Evolutionary conservation across 495 filamentous ascomycete genomes (phyloP).

Genomic region (Pseudotulostoma volvatum): DNA sequence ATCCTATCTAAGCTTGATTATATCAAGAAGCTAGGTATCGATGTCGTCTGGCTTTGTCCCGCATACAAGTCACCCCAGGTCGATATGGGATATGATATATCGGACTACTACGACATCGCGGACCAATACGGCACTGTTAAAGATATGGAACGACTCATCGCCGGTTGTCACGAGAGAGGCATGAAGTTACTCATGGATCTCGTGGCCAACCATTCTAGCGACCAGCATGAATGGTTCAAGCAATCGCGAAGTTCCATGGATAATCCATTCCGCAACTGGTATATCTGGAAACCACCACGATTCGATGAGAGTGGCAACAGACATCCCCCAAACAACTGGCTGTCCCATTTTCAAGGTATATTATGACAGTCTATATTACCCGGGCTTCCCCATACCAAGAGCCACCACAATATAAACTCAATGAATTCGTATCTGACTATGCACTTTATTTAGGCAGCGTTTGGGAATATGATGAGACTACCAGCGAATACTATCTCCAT

Average conservation of each 20-base stretch:
- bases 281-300: slow-evolving; percentile 50
- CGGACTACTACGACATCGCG: slow-evolving; percentile 48
- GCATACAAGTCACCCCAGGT: slow-evolving; percentile 49
- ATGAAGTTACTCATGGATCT: slow-evolving; percentile 63
- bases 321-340: slow-evolving; percentile 57
- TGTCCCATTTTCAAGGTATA: slow-evolving; percentile 38
- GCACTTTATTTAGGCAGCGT: slow-evolving; percentile 25
- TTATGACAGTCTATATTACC: background rate
- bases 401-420: background rate
- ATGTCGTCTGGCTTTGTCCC: slow-evolving; percentile 54
- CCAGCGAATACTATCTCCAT: slow-evolving; percentile 55
- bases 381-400: background rate
- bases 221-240: slow-evolving; percentile 61
- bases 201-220: slow-evolving; percentile 68
- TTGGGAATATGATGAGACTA: slow-evolving; percentile 50
- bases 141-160: slow-evolving; percentile 48
- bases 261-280: slow-evolving; percentile 50
- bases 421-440: background rate
- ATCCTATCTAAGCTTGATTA: slow-evolving; percentile 51
- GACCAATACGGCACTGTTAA: slow-evolving; percentile 43
- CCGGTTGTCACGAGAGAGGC: slow-evolving; percentile 35
- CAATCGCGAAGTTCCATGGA: slow-evolving; percentile 44
- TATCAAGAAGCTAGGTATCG: slow-evolving; percentile 43
- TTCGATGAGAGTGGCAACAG: slow-evolving; percentile 42
- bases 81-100: slow-evolving; percentile 48